A percentile compares a stretch with the other conserved stretches of the same genome.
phyloP scores from a whole-genome alignment of 331 rosid genomes.

The Quercus phellos region DNA sequence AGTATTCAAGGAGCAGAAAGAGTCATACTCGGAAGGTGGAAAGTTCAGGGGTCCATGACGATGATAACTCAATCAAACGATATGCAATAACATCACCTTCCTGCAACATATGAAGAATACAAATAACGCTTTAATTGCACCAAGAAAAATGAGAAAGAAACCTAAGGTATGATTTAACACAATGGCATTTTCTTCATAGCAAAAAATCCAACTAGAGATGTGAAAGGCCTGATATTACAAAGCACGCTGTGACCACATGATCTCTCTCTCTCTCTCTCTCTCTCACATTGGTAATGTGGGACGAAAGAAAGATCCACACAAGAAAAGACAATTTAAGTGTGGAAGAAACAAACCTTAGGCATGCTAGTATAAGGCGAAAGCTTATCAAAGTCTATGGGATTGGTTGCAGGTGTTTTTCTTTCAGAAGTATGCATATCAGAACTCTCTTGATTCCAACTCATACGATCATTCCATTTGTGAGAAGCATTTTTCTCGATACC shows the following conservation, averaged over 20 bases:
- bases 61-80: slow-evolving; percentile 77
- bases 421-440: slow-evolving; percentile 21
- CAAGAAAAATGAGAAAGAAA: not conserved
- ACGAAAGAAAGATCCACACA: slow-evolving; percentile 6
- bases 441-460: slow-evolving; percentile 33
- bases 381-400: slow-evolving; percentile 53
- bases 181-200: not conserved
- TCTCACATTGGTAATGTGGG: not conserved
- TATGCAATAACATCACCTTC: slow-evolving; percentile 74
- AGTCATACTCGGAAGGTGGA: slow-evolving; percentile 73
- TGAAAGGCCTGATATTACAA: not conserved
- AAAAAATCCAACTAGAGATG: not conserved
- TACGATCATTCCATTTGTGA: slow-evolving; percentile 33
- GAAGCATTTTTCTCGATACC: slow-evolving; percentile 59
- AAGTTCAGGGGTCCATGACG: slow-evolving; percentile 84
- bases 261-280: too few species aligned
- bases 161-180: not conserved
- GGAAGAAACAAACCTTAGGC: slow-evolving; percentile 64
- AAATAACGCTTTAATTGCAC: slow-evolving; percentile 5
- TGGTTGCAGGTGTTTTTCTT: slow-evolving; percentile 30
- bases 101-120: slow-evolving; percentile 40
- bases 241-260: not conserved
- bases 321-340: slow-evolving; percentile 1
- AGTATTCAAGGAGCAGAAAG: slow-evolving; percentile 22
- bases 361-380: slow-evolving; percentile 48